Base-by-base conservation (phyloP, 352 stramenopile genomes). In the Globisporangium takayamanum region DNA sequence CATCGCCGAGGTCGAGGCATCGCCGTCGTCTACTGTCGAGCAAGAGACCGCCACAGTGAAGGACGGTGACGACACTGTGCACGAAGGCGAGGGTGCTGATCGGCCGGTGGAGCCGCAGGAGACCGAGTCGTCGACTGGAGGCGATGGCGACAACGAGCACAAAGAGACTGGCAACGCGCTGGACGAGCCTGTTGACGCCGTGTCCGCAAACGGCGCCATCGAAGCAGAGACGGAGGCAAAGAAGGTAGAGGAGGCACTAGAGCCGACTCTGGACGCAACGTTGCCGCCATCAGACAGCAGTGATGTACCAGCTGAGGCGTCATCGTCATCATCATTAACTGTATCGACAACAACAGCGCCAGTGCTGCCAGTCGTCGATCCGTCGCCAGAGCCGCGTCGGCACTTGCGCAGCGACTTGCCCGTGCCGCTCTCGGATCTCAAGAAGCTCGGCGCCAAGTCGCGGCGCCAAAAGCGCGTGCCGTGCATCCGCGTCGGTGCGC, bases 401-500 rank as follows among this genome's bases (percentile, higher is more conserved):
- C 59, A 62, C 15, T 56, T 86, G 26, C 76, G 73, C 41, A 86
- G 74, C 47, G 76, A 86, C 37, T 62, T 66, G 33, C 74, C 74
- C 20, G 36, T 65, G 30, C 18, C 77, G 33, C 55, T 66, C 20
- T 73, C 66, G 0, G 83, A 93, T 22, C 39, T 78, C 3, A 89
- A 89, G 60, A 88, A 89, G 63, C 80, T 80, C n/a, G 59, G 59
- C 1, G 78, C 75, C 39, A 69, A 77, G 25, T 59, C 71, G 6
- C 68, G 80, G 12, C 70, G 78, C 11, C 59, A 73, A 10, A 77
- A 74, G 55, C 75, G 78, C 12, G 64, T 74, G 26, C 66, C 78
- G 1, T 88, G 80, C 53, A 91, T 92, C 54, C 77, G 88, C 2
- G 46, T 92, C 15, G 88, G 88, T 11, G 75, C 86, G 1, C 69